Evolutionary conservation across 305 asterid genomes (phyloP), one percentile per base, ranked within the genome.

Genomic region (Withania somnifera): DNA sequence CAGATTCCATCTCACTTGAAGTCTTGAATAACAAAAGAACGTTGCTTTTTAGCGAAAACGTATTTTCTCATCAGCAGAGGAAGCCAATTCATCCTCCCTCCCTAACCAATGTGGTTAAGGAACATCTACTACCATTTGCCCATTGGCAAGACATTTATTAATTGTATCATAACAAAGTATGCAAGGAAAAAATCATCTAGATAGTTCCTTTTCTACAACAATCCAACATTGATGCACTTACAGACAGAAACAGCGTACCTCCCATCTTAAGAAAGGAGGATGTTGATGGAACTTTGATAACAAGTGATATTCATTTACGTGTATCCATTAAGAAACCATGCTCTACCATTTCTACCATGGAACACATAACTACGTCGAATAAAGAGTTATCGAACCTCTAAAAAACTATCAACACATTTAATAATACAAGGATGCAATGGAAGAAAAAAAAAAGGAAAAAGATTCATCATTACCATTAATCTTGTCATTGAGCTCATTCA

Each of bases 401-500:
- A 38, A n/a, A 67, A 67, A 67, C 30, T 67, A 36, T 38, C 57
- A 73, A 47, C 79, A 77, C 77, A 80, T 54, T 20, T 45, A 80
- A 75, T 38, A 56, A 83, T 64, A 19, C 36, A 82, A 84, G 61
- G 67, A 38, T 22, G 69, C 51, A 60, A 56, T 79, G 54, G 80
- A 17, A 32, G 10, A 79, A 66, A 34, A n/a, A 66, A 58, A 20
- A n/a, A 3, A 45, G 19, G 14, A 67, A 36, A 64, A 14, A 58
- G 80, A 10, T 28, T 64, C 82, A 78, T 15, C 86, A 58, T 92
- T 75, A 94, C 99, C 98, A 89, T 91, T 92, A 79, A 87, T 87
- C 89, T 89, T 93, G 85, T 88, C 96, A 66, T 88, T 91, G 86
- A 88, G 89, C 86, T 84, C 93, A 76, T 84, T 85, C 81, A 86